phyloP scores from a whole-genome alignment of 2,329 filamentous ascomycete genomes.

The Tolypocladium inflatum region DNA sequence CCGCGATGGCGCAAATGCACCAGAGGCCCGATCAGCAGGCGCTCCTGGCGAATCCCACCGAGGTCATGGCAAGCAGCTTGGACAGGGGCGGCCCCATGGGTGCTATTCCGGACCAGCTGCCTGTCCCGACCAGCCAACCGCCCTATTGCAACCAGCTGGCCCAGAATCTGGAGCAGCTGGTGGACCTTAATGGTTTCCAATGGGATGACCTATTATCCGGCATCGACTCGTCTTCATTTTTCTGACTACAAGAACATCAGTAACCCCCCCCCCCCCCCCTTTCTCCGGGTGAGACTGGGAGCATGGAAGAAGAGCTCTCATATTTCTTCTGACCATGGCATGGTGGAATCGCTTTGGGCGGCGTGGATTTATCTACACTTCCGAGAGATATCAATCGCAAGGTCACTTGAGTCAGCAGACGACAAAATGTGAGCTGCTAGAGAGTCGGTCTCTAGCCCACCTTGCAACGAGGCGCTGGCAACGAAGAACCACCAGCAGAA shows the following conservation, averaged over 20 bases:
- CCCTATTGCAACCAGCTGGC: not conserved
- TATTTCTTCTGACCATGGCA: not conserved
- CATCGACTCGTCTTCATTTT: not conserved
- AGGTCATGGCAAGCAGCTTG: not conserved
- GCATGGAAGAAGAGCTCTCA: not conserved
- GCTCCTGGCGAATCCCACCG: not conserved
- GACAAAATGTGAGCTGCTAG: too few species aligned
- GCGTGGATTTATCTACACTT: not conserved
- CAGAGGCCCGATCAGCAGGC: not conserved
- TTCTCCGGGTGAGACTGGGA: not conserved
- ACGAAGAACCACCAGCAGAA: too few species aligned
- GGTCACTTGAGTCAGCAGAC: not conserved
- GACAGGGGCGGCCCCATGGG: not conserved
- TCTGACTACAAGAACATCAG: not conserved
- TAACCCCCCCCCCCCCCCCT: not conserved
- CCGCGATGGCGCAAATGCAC: not conserved
- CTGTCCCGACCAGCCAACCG: not conserved
- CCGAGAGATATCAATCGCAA: not conserved
- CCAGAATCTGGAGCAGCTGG: not conserved
- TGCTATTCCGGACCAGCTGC: not conserved
- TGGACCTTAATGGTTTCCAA: not conserved
- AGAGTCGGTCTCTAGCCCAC: too few species aligned
- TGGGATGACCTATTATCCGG: not conserved
- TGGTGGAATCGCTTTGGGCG: not conserved
- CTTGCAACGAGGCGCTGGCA: too few species aligned